Conservation (phyloP, 1,139 yeast genomes). For the Suhomyces bokatorum region DNA sequence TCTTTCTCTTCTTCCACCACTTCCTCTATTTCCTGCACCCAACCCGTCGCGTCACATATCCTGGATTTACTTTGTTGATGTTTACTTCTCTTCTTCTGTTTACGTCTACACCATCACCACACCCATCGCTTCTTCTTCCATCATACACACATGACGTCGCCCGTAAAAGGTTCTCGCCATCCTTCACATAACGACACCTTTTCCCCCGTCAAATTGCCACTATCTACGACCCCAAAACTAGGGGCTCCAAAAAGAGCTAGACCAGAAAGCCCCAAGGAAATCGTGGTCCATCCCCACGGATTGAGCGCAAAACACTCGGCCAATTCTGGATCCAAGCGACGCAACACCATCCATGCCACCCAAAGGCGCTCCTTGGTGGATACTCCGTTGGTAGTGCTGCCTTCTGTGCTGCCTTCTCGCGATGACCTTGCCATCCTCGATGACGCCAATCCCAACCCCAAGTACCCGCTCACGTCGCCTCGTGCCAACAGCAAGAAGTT, state of each 20-base stretch:
- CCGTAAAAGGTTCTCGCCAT: conserved; percentile 4
- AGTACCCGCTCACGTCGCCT: conserved; percentile 18
- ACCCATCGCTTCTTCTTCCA: background rate
- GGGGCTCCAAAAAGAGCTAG: conserved; percentile 11
- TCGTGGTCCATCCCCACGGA: conserved; percentile 50
- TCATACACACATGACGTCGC: conserved; percentile 7
- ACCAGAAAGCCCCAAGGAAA: conserved; percentile 17
- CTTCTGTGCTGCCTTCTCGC: conserved; percentile 5
- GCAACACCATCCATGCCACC: conserved; percentile 29
- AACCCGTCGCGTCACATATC: background rate
- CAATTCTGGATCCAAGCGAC: conserved; percentile 8
- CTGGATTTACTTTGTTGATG: background rate
- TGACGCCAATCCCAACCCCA: conserved; percentile 8
- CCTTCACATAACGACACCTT: conserved; percentile 15
- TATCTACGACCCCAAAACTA: conserved; percentile 6
- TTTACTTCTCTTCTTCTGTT: background rate
- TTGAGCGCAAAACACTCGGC: conserved; percentile 37
- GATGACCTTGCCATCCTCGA: background rate
- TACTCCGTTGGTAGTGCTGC: conserved; percentile 11
- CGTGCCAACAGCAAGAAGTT: conserved; percentile 14
- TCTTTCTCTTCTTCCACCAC: background rate
- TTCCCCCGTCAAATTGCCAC: conserved; percentile 20
- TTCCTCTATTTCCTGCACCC: background rate
- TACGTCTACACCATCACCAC: background rate
- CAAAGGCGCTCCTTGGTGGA: conserved; percentile 14